A percentile compares a stretch with the other conserved stretches of the same genome.
Conservation (phyloP, 2,329 filamentous ascomycete species). For the Aureobasidium pullulans region DNA sequence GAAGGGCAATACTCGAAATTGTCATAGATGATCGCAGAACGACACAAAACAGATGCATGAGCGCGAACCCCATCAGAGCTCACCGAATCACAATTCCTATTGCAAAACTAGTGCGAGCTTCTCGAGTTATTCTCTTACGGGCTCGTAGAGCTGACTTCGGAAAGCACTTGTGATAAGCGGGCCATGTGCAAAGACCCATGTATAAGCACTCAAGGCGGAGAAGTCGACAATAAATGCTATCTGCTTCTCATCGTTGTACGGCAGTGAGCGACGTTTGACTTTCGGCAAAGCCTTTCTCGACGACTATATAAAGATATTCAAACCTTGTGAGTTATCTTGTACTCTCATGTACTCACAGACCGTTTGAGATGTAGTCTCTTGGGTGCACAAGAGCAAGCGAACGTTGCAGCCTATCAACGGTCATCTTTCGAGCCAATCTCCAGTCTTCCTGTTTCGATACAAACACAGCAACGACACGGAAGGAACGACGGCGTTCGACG, state of each 20-base stretch:
- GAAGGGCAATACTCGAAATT: background rate
- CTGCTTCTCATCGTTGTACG: background rate
- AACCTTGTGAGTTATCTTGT: background rate
- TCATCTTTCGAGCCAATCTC: background rate
- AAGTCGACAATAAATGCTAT: no score
- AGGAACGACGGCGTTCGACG: conserved; percentile 5
- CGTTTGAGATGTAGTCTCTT: background rate
- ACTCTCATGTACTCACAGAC: background rate
- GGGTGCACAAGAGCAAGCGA: background rate
- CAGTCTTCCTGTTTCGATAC: conserved; percentile 1
- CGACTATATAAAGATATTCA: background rate
- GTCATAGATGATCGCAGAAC: no score
- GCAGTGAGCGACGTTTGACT: background rate
- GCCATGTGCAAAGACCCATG: no score
- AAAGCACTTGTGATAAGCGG: no score
- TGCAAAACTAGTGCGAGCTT: no score
- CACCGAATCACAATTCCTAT: no score
- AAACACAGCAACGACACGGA: background rate
- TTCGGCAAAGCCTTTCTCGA: background rate
- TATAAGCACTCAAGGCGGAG: no score
- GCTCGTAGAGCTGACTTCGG: no score
- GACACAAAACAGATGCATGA: no score
- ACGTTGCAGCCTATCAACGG: conserved; percentile 4
- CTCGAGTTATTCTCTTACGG: no score
- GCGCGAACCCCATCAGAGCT: no score